Conservation (phyloP, 768 basidiomycete species). For the Mycena leptocephala region DNA sequence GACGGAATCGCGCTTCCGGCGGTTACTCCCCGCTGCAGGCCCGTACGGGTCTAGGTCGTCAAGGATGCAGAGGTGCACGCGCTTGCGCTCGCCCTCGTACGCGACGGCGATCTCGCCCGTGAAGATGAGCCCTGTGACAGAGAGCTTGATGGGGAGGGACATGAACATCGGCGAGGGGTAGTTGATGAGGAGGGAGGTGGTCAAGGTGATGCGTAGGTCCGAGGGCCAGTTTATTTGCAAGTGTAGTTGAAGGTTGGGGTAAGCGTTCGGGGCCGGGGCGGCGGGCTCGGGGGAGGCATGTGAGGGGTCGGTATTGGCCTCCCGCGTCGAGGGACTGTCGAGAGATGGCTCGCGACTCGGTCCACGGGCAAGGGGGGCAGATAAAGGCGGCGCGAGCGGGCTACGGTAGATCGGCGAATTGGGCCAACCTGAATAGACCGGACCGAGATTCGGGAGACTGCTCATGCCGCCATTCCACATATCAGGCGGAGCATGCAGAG, state of each 20-base stretch:
- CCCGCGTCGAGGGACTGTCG: slow-evolving; percentile 31
- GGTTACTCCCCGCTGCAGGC: slow-evolving; percentile 66
- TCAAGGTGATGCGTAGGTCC: slow-evolving; percentile 89
- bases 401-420: slow-evolving; percentile 51
- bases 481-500: slow-evolving; percentile 61
- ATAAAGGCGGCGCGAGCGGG: slow-evolving; percentile 54
- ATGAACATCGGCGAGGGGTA: slow-evolving; percentile 98
- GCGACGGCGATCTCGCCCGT: slow-evolving; percentile 92
- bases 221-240: slow-evolving; percentile 90
- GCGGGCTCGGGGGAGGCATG: slow-evolving; percentile 26
- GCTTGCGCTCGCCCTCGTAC: slow-evolving; percentile 86
- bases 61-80: slow-evolving; percentile 91
- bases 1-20: slow-evolving; percentile 66
- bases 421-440: slow-evolving; percentile 46
- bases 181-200: slow-evolving; percentile 95
- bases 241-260: slow-evolving; percentile 91
- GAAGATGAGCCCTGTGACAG: slow-evolving; percentile 92
- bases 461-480: slow-evolving; percentile 60
- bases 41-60: slow-evolving; percentile 92
- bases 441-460: slow-evolving; percentile 56
- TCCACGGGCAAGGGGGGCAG: slow-evolving; percentile 44
- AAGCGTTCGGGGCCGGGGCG: slow-evolving; percentile 49
- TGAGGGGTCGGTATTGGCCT: slow-evolving; percentile 37
- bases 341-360: slow-evolving; percentile 30
- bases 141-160: slow-evolving; percentile 95